A percentile compares a stretch with the other conserved stretches of the same genome.
phyloP scores from a whole-genome alignment of 192 early-diverging fungal species.

The Entrophospora sp. region DNA sequence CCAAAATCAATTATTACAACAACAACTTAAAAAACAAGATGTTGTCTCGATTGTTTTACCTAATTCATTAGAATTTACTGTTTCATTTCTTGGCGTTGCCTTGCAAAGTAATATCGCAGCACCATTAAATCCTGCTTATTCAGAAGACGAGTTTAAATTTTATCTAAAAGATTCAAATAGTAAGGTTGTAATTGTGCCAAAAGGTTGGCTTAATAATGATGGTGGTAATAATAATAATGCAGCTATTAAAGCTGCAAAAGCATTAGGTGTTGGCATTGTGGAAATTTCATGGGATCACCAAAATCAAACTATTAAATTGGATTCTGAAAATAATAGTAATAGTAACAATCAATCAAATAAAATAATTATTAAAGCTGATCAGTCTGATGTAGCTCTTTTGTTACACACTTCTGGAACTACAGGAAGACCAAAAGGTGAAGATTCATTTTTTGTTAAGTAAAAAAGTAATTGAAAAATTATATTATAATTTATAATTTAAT shows the following conservation, averaged over 20 bases:
- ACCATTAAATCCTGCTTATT: slow-evolving; percentile 64
- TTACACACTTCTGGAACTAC: slow-evolving; percentile 80
- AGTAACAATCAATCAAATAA: background rate
- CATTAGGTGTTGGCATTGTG: slow-evolving; percentile 44
- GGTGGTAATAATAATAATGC: slow-evolving; percentile 34
- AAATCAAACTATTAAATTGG: slow-evolving; percentile 15
- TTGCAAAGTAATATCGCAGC: slow-evolving; percentile 55
- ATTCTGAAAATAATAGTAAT: background rate
- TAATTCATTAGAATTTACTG: slow-evolving; percentile 58
- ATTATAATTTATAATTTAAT: too few relatives aligned
- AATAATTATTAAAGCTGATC: slow-evolving; percentile 20
- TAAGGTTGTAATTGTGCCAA: slow-evolving; percentile 54
- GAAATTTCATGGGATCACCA: slow-evolving; percentile 44
- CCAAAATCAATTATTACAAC: slow-evolving; percentile 23
- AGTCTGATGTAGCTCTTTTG: slow-evolving; percentile 58
- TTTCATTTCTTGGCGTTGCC: slow-evolving; percentile 58
- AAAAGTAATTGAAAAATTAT: too few relatives aligned
- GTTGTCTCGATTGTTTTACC: slow-evolving; percentile 50
- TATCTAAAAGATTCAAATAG: slow-evolving; percentile 64
- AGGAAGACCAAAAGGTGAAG: slow-evolving; percentile 57
- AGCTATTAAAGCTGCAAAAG: slow-evolving; percentile 47
- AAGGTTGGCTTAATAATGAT: slow-evolving; percentile 33
- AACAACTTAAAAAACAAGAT: slow-evolving; percentile 19
- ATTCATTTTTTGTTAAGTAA: background rate
- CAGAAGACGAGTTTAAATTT: slow-evolving; percentile 62